Conservation (phyloP, 2,329 filamentous ascomycete species). For the Colletotrichum musicola region DNA sequence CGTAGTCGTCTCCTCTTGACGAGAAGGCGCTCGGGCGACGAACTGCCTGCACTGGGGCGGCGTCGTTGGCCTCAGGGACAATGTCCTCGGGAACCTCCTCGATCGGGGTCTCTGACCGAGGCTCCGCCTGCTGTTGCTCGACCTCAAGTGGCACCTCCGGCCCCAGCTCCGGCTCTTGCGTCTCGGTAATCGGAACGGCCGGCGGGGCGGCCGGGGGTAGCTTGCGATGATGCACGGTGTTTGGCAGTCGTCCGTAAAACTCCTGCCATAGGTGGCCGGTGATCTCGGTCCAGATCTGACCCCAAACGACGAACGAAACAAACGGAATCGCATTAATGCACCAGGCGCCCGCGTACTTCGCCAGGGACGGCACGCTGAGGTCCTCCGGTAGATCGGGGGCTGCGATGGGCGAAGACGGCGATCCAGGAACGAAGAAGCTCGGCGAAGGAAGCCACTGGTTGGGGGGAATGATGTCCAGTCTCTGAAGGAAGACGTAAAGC, state of each 20-base stretch:
- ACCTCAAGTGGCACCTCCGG: not conserved
- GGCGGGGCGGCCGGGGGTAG: slow-evolving; percentile 40
- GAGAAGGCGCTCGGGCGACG: slow-evolving; percentile 62
- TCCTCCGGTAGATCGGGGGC: slow-evolving; percentile 58
- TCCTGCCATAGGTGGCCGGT: slow-evolving; percentile 52
- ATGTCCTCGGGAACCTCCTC: slow-evolving; percentile 4
- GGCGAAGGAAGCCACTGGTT: slow-evolving; percentile 57
- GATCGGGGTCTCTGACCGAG: slow-evolving; percentile 7
- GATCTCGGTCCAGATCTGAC: slow-evolving; percentile 52
- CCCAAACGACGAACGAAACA: slow-evolving; percentile 59
- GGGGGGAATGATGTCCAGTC: slow-evolving; percentile 60
- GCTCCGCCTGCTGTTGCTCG: slow-evolving; percentile 7
- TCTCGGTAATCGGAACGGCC: slow-evolving; percentile 36
- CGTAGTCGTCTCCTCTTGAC: slow-evolving; percentile 63
- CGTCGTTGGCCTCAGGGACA: slow-evolving; percentile 15
- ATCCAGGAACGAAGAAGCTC: slow-evolving; percentile 68
- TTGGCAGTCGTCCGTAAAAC: slow-evolving; percentile 57
- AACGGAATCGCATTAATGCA: slow-evolving; percentile 61
- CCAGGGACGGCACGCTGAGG: slow-evolving; percentile 53
- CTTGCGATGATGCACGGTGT: slow-evolving; percentile 48
- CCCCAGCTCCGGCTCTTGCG: slow-evolving; percentile 6
- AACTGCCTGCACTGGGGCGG: slow-evolving; percentile 49
- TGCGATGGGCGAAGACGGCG: slow-evolving; percentile 62
- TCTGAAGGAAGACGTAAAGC: slow-evolving; percentile 65
- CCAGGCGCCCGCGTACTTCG: slow-evolving; percentile 57